Conservation (phyloP, 108 stramenopile genomes). For the Nitzschia sp. region DNA sequence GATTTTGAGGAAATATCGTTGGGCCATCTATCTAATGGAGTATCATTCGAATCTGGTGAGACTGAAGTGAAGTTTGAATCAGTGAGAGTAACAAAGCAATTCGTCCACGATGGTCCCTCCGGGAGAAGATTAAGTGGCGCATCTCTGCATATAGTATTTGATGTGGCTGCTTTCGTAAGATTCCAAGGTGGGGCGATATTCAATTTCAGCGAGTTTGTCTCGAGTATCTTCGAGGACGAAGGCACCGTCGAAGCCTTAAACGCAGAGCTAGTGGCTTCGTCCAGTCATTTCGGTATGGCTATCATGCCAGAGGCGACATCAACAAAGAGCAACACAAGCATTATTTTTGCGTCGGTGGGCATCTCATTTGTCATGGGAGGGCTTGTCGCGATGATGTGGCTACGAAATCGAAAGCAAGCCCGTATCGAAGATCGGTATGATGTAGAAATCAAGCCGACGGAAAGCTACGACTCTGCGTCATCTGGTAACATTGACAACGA, state of each 20-base stretch:
- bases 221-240: background rate
- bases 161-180: background rate
- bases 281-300: background rate
- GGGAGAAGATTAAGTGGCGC: background rate
- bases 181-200: background rate
- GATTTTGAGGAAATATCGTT: background rate
- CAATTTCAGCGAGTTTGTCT: background rate
- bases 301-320: background rate
- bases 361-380: background rate
- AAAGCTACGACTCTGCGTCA: constrained; percentile 3
- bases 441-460: background rate
- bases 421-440: background rate
- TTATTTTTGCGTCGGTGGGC: background rate
- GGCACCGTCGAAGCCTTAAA: background rate
- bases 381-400: background rate
- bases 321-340: background rate
- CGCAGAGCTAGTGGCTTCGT: background rate
- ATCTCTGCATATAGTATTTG: background rate
- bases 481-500: background rate
- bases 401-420: background rate
- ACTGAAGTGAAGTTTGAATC: background rate
- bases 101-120: background rate
- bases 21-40: background rate
- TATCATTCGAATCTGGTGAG: background rate
- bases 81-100: constrained; percentile 7